phyloP scores from a whole-genome alignment of 139 green algal genomes.

The Nannochloris sp. region DNA sequence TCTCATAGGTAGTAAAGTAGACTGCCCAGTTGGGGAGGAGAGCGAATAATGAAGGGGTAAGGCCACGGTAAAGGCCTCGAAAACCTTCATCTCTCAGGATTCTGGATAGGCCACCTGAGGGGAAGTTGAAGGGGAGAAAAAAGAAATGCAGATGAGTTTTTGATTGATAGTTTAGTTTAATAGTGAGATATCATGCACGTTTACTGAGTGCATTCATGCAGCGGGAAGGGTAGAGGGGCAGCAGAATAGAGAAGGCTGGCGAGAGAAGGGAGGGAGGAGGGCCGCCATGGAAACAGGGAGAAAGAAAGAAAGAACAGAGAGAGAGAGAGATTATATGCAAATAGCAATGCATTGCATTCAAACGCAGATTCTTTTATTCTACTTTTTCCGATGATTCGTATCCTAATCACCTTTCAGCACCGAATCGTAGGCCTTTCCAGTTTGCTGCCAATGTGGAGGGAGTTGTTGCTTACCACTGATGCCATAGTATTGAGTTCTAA shows the following conservation, averaged over 20 bases:
- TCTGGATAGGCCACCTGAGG: constrained; percentile 55
- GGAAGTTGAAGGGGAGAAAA: background rate
- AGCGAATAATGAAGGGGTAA: constrained; percentile 88
- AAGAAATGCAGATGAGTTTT: background rate
- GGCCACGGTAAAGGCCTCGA: constrained; percentile 79
- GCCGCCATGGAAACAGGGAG: constrained; percentile 13
- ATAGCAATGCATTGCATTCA: background rate
- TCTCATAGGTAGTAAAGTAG: constrained; percentile 92
- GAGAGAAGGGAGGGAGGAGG: too few relatives aligned
- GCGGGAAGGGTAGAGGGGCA: too few relatives aligned
- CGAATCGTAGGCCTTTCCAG: constrained; percentile 9
- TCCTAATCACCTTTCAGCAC: constrained; percentile 17
- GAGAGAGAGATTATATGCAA: background rate
- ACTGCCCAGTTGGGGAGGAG: constrained; percentile 97
- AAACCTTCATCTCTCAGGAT: constrained; percentile 81
- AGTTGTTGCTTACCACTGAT: constrained; percentile 48
- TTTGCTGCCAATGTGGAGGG: background rate
- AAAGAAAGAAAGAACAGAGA: constrained; percentile 1
- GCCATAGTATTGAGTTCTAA: constrained; percentile 28
- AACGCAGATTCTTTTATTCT: background rate
- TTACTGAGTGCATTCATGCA: constrained; percentile 7
- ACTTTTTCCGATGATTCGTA: background rate
- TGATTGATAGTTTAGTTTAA: constrained; percentile 1
- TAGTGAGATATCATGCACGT: too few relatives aligned
- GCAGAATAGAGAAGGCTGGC: too few relatives aligned